Evolutionary conservation across 345 rosid genomes (phyloP).

Genomic region (Populus pruinosa): DNA sequence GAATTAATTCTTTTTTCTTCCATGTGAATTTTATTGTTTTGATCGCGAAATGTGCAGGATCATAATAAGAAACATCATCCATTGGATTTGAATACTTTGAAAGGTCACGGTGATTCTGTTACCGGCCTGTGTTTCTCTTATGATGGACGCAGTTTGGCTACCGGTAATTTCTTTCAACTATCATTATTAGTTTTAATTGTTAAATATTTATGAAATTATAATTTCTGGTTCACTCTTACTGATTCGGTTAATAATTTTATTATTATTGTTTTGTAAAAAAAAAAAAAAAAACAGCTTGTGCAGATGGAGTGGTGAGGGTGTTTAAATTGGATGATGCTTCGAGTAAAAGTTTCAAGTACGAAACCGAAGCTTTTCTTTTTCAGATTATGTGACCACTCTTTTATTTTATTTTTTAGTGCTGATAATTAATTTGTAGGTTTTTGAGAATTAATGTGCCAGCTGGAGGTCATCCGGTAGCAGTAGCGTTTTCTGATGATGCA

Average conservation of each 20-base stretch:
- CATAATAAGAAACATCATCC: conserved; percentile 78
- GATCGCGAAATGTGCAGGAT: conserved; percentile 40
- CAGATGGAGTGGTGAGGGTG: conserved; percentile 81
- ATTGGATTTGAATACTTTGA: conserved; percentile 88
- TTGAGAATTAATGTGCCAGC: conserved; percentile 74
- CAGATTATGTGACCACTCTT: not conserved
- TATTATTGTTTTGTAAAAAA: not conserved
- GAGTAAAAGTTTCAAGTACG: conserved; percentile 95
- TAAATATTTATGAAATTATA: not conserved
- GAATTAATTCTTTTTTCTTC: not conserved
- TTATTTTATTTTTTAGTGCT: not conserved
- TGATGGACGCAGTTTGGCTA: conserved; percentile 73
- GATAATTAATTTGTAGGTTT: conserved; percentile 44
- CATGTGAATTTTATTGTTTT: not conserved
- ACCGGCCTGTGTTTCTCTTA: conserved; percentile 71
- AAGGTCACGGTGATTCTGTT: conserved; percentile 93
- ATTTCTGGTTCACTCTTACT: not conserved
- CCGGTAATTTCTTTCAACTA: conserved; percentile 40
- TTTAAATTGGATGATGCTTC: conserved; percentile 90
- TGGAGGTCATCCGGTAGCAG: conserved; percentile 85
- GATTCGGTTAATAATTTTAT: not conserved
- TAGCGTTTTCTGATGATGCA: conserved; percentile 69
- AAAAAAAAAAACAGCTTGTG: conserved; percentile 57
- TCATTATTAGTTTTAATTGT: not conserved
- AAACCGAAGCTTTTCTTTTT: not conserved